Percentiles rank a stretch among this genome's conserved stretches.
Evolutionary conservation across 257 asterid species (phyloP).

Genomic region (Cynanchum wilfordii): DNA sequence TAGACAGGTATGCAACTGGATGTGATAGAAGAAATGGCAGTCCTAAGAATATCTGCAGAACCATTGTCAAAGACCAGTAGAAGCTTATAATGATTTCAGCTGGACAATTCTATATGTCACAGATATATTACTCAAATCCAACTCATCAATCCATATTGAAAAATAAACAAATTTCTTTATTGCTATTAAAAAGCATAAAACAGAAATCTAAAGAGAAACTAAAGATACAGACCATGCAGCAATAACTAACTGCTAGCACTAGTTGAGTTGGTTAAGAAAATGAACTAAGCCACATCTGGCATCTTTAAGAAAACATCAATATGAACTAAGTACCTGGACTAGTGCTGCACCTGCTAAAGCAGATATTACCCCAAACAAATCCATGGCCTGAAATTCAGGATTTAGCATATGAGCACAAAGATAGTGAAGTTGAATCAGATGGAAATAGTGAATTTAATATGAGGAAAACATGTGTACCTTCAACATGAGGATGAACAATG

Average conservation of each 20-base stretch:
- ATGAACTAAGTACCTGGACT: conserved; percentile 67
- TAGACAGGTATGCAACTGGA: conserved; percentile 72
- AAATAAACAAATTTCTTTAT: background rate
- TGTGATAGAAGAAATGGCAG: conserved; percentile 67
- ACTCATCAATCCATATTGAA: conserved; percentile 25
- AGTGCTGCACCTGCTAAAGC: conserved; percentile 89
- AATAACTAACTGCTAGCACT: background rate
- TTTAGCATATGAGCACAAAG: conserved; percentile 18
- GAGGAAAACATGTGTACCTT: conserved; percentile 48
- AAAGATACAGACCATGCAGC: background rate
- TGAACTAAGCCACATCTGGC: background rate
- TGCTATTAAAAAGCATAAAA: conserved; percentile 10
- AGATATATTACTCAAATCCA: conserved; percentile 8
- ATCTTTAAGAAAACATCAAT: conserved; percentile 7
- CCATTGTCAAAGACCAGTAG: conserved; percentile 29
- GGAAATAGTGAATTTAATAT: conserved; percentile 4
- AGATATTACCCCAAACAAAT: conserved; percentile 74
- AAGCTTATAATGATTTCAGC: conserved; percentile 25
- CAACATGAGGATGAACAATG: conserved; percentile 67
- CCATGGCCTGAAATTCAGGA: conserved; percentile 68
- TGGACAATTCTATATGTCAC: conserved; percentile 21
- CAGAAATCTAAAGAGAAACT: background rate
- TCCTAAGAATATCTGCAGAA: conserved; percentile 75
- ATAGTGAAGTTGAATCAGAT: conserved; percentile 3
- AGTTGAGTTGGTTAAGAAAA: background rate